phyloP scores from a whole-genome alignment of 441 rosid species.

The Hypseocharis bilobata region DNA sequence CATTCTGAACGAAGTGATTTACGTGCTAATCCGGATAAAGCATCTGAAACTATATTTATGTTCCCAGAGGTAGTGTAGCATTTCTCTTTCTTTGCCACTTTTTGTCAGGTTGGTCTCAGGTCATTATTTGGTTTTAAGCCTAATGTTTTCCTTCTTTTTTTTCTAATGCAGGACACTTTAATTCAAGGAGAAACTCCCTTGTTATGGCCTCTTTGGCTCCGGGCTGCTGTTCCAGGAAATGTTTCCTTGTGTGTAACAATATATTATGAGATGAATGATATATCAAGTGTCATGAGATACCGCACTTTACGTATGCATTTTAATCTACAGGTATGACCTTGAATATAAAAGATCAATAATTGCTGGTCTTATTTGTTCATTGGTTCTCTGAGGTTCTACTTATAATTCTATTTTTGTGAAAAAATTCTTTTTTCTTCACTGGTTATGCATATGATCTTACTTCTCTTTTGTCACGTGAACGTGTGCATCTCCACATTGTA shows the following conservation, averaged over 20 bases:
- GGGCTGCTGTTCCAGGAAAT: constrained; percentile 81
- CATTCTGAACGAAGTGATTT: constrained; percentile 28
- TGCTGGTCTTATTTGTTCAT: neutral
- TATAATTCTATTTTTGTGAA: constrained; percentile 2
- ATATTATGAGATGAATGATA: constrained; percentile 79
- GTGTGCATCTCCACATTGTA: neutral
- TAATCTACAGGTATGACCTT: constrained; percentile 52
- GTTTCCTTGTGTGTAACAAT: constrained; percentile 50
- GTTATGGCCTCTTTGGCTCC: constrained; percentile 89
- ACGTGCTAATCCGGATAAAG: constrained; percentile 29
- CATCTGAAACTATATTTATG: constrained; percentile 38
- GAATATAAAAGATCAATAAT: neutral
- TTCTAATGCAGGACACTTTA: constrained; percentile 51
- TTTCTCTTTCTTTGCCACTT: constrained; percentile 19
- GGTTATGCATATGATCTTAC: constrained; percentile 1
- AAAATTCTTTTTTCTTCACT: neutral
- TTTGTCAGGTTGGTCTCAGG: constrained; percentile 17
- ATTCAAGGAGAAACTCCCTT: constrained; percentile 50
- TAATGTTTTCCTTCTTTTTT: constrained; percentile 23
- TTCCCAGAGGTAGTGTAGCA: constrained; percentile 73
- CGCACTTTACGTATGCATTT: constrained; percentile 77
- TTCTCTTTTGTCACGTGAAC: too few species aligned
- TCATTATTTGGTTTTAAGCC: constrained; percentile 18
- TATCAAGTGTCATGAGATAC: constrained; percentile 68
- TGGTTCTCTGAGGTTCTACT: constrained; percentile 5